Base-by-base conservation (phyloP, 2,329 filamentous ascomycete species). In the Pyrenophora graminea region DNA sequence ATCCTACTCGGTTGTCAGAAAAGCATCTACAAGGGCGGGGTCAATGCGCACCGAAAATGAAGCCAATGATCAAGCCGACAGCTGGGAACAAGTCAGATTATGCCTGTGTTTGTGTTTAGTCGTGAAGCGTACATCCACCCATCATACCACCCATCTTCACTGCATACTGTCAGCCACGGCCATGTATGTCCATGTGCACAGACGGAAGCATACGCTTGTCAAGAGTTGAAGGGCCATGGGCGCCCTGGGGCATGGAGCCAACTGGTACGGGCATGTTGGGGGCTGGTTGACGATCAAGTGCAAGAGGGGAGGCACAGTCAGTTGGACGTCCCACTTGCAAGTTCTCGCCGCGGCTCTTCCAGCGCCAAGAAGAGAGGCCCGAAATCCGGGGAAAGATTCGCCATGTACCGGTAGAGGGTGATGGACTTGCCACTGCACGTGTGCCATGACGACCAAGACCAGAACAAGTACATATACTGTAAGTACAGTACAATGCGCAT, bases 111-210 rank as follows among this genome's bases (percentile, higher is more conserved):
- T n/a, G 13, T 39, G 31, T 39, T 21, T 34, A 10, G 6, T 21
- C 23, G 38, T 39, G 39, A 51, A 45, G 84, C 91, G 68, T 89
- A 97, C 93, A 95, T 74, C 91, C 90, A 65, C 94, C 94, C 91
- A 97, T 97, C 87, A 99, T 87, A 58, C 89, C 91, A 66, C 94
- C 94, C 91, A 97, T 97, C 82, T 96, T 97, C 75, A 92, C 91
- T 96, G 73, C 65, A 59, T 41, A 50, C 34, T 32, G 55, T 73
- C 78, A 69, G 70, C 62, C 34, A 42, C 58, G 45, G 51, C 46
- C 43, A 38, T 39, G 36, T 37, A 71, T 61, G 49, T 39, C 38
- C 37, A 71, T 60, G 49, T 45, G 49, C 47, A 68, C 52, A 19
- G 32, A 39, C 42, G 33, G 38, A 39, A 47, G 67, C 81, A 54